A percentile compares a stretch with the other conserved stretches of the same genome.
These are phyloP conservation scores for Colletotrichum aenigma DNA, from an alignment of 2,329 filamentous ascomycete species.

Conservation along the genomic window DNA sequence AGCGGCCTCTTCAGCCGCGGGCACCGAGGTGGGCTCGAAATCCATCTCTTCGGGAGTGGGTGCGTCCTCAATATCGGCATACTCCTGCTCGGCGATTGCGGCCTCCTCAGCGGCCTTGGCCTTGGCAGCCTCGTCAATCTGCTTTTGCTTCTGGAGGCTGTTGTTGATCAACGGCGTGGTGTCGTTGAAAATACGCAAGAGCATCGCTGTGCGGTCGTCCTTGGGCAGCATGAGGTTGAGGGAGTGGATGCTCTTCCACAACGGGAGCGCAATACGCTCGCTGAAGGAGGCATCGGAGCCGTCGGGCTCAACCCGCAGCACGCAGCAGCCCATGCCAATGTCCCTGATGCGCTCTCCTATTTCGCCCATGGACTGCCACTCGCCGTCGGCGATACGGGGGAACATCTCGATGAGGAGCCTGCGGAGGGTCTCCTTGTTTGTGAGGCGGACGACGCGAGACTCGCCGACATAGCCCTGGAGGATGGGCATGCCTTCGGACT, in stretches of 20 bases:
- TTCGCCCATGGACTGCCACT: slow-evolving; percentile 80
- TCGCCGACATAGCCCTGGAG: slow-evolving; percentile 89
- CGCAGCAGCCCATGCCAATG: slow-evolving; percentile 89
- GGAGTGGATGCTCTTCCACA: slow-evolving; percentile 92
- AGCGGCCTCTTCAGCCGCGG: not conserved
- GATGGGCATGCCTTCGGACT: slow-evolving; percentile 91
- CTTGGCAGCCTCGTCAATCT: slow-evolving; percentile 35
- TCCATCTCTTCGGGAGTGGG: slow-evolving; percentile 35
- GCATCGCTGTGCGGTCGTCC: slow-evolving; percentile 91
- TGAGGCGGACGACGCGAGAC: slow-evolving; percentile 74
- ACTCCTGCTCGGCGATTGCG: slow-evolving; percentile 24
- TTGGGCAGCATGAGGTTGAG: slow-evolving; percentile 98
- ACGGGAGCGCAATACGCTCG: slow-evolving; percentile 85
- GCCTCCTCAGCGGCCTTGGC: slow-evolving; percentile 33
- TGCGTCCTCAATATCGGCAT: slow-evolving; percentile 39
- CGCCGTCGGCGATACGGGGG: slow-evolving; percentile 79
- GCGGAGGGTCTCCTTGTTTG: slow-evolving; percentile 78
- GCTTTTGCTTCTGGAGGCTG: slow-evolving; percentile 53
- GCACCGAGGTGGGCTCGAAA: not conserved
- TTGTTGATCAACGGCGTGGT: slow-evolving; percentile 81
- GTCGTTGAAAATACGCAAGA: slow-evolving; percentile 90
- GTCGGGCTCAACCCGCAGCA: slow-evolving; percentile 81
- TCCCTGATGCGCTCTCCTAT: slow-evolving; percentile 83
- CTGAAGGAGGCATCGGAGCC: slow-evolving; percentile 62
- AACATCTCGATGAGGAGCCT: slow-evolving; percentile 95